Conservation (phyloP, 1,284 basidiomycete species). For the Peniophora sp. region DNA sequence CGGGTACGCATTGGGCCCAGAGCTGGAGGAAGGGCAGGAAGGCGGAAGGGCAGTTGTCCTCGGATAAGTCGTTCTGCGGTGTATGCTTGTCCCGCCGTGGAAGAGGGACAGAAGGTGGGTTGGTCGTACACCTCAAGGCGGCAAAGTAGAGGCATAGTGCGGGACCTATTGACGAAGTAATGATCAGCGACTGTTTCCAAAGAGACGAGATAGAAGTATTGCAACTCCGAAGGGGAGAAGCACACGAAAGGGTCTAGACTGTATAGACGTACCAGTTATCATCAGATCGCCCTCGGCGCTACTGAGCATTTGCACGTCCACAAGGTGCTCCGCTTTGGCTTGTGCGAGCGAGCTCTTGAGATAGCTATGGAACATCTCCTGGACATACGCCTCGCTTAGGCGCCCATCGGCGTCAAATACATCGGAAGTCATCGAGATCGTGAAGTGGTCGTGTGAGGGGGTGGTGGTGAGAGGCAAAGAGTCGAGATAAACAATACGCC, state of each 20-base stretch:
- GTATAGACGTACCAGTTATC: slow-evolving; percentile 67
- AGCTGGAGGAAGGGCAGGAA: slow-evolving; percentile 64
- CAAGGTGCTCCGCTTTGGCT: slow-evolving; percentile 64
- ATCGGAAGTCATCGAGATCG: not conserved
- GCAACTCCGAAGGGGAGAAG: slow-evolving; percentile 1
- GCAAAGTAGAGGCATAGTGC: slow-evolving; percentile 65
- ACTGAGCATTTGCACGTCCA: slow-evolving; percentile 62
- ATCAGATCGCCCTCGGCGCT: slow-evolving; percentile 74
- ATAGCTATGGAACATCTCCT: slow-evolving; percentile 72
- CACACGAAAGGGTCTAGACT: no score
- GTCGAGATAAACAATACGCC: no score
- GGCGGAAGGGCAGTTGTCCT: slow-evolving; percentile 45
- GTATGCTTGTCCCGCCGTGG: slow-evolving; percentile 31
- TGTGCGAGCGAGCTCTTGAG: slow-evolving; percentile 68
- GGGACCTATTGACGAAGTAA: slow-evolving; percentile 33
- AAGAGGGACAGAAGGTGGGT: slow-evolving; percentile 54
- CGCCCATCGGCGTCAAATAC: slow-evolving; percentile 6
- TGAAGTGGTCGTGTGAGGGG: not conserved
- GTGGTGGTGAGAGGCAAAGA: no score
- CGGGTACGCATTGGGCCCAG: slow-evolving; percentile 60
- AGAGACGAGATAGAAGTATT: not conserved
- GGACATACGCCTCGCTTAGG: slow-evolving; percentile 48
- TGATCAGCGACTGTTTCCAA: no score
- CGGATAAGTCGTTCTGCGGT: slow-evolving; percentile 38
- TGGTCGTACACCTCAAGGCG: slow-evolving; percentile 52